A percentile compares a stretch with the other conserved stretches of the same genome.
These are phyloP conservation scores for Russula compacta DNA, from an alignment of 768 basidiomycete species.

Conservation along the genomic window DNA sequence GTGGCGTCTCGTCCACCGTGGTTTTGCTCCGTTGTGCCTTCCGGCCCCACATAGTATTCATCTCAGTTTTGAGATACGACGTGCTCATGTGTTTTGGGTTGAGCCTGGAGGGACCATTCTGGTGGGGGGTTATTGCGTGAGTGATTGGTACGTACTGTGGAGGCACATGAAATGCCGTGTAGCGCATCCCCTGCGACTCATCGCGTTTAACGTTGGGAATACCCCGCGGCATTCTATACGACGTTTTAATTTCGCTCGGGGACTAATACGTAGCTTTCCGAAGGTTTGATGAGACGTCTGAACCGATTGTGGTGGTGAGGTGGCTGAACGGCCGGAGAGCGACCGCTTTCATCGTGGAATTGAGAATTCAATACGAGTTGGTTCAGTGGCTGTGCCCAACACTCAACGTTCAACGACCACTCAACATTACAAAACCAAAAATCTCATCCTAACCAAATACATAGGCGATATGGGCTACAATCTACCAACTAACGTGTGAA, in stretches of 20 bases:
- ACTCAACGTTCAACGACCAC: not conserved
- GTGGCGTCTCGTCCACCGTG: conserved; percentile 15
- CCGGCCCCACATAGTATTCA: conserved; percentile 64
- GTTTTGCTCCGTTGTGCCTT: conserved; percentile 38
- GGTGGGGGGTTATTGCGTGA: not conserved
- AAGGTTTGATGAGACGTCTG: not conserved
- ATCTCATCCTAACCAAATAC: not conserved
- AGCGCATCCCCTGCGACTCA: conserved; percentile 66
- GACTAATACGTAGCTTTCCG: not conserved
- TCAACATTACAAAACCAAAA: not conserved
- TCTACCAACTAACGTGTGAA: not conserved
- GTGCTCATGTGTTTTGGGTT: conserved; percentile 77
- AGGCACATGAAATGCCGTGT: conserved; percentile 75
- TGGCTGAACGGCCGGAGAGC: not conserved
- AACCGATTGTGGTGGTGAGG: not conserved
- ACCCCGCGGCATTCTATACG: conserved; percentile 62
- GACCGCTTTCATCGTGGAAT: not conserved
- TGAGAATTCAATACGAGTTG: not conserved
- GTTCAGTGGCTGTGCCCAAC: not conserved
- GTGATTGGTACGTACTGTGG: conserved; percentile 28
- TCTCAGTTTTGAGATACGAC: conserved; percentile 69
- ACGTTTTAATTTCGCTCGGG: not conserved
- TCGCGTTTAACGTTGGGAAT: conserved; percentile 74
- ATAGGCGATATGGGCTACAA: not conserved
- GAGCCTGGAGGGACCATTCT: conserved; percentile 33